Evolutionary conservation across 306 rosid species (phyloP), one percentile per base, ranked within the genome.

Genomic region (Inga oerstediana): DNA sequence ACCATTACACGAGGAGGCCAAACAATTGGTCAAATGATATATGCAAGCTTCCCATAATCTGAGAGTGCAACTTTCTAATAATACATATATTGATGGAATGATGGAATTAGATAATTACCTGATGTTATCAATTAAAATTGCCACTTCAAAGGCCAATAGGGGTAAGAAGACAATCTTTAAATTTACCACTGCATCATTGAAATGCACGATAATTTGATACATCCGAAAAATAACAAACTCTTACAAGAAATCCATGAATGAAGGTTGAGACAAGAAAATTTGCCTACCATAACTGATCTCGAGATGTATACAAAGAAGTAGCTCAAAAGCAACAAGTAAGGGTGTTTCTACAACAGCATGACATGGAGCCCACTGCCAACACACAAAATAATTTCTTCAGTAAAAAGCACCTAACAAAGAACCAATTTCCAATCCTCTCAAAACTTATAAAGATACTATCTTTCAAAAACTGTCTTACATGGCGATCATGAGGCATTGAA

Each of bases 331-430:
- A 79, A 95, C 92, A 79, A 95, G 97, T 79, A 95, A 87, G 8
- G 98, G 98, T 22, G 90, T 88, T 7, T 93, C 97, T 85, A 93
- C 52, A 82, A 95, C 68, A 35, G 98, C 90, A 84, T 95, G 99
- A 87, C 85, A 91, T n/a, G 99, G 99, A 70, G 99, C 98, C 99
- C 99, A 95, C 99, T 95, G 94, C 75, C 73, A 64, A 84, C 69
- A 56, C 84, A 88, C 70, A 75, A 78, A 74, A 75, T 37, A 82
- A 20, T 14, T 52, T 74, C 74, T 66, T 80, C 71, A 80, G 78
- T 67, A 76, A 62, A 82, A 74, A 54, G 27, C 34, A 37, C 52
- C 37, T 5, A 68, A 72, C 30, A 68, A 52, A 88, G 34, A 56
- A 77, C n/a, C 45, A 51, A 37, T 76, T 87, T 77, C 75, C 45